Evolutionary conservation across 257 asterid species (phyloP).

Genomic region (Eustoma russellianum): DNA sequence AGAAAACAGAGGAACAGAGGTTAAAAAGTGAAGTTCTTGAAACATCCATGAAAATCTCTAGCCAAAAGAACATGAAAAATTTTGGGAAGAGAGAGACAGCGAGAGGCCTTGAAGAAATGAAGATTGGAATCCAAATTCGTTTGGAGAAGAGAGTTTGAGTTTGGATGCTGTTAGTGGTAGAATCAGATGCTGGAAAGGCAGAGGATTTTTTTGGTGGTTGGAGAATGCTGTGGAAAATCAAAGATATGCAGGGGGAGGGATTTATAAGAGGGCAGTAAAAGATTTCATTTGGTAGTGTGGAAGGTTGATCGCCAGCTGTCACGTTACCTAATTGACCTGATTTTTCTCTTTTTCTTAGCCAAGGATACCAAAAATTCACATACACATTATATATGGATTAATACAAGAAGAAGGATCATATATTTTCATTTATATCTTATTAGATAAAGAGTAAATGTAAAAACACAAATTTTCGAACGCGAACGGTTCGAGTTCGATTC

Average conservation of each 20-base stretch:
- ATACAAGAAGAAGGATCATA: no score
- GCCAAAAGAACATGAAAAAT: not conserved
- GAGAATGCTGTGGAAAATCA: not conserved
- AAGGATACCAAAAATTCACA: no score
- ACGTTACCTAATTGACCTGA: no score
- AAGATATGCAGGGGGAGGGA: conserved; percentile 4
- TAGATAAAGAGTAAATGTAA: no score
- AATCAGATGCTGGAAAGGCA: conserved; percentile 3
- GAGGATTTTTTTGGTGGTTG: conserved; percentile 1
- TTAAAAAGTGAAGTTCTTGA: not conserved
- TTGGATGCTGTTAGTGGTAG: conserved; percentile 8
- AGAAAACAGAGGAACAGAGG: not conserved
- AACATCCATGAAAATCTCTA: conserved; percentile 15
- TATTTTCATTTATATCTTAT: no score
- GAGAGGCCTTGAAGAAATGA: conserved; percentile 40
- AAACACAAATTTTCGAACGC: no score
- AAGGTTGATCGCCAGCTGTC: no score
- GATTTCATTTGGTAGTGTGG: conserved; percentile 27
- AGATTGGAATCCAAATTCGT: conserved; percentile 4
- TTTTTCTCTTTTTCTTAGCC: no score
- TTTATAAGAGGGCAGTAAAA: conserved; percentile 32
- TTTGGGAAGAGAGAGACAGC: conserved; percentile 33
- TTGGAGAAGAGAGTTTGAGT: not conserved
- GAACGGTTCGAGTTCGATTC: no score
- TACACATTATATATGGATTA: no score